Conservation (phyloP, 352 stramenopile species). For the Pythium sp. region DNA sequence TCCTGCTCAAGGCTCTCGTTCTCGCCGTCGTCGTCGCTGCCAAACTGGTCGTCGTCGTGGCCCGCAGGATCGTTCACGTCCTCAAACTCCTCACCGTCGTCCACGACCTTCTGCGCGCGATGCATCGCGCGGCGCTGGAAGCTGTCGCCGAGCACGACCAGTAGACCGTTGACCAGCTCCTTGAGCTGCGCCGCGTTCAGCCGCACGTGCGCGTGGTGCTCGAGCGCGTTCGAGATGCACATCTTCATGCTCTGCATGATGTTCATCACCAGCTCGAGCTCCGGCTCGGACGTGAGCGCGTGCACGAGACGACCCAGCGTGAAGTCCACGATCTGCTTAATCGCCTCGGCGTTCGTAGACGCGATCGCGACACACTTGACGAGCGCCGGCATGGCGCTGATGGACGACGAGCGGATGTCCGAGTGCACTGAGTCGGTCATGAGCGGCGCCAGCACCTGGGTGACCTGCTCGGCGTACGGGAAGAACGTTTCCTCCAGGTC, state of each 20-base stretch:
- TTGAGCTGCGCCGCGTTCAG: constrained; percentile 74
- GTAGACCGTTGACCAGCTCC: constrained; percentile 69
- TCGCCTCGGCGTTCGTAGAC: constrained; percentile 40
- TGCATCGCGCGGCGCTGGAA: constrained; percentile 74
- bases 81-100: constrained; percentile 20
- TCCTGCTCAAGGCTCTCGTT: constrained; percentile 64
- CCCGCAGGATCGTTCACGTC: not conserved
- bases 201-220: constrained; percentile 34
- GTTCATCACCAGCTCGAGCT: constrained; percentile 79
- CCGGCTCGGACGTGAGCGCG: constrained; percentile 75
- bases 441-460: constrained; percentile 73
- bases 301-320: constrained; percentile 72
- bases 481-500: constrained; percentile 86
- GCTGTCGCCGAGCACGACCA: constrained; percentile 75
- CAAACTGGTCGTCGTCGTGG: constrained; percentile 20
- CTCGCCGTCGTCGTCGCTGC: constrained; percentile 38
- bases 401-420: constrained; percentile 78
- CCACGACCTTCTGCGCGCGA: constrained; percentile 28
- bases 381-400: constrained; percentile 76
- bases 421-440: constrained; percentile 84
- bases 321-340: constrained; percentile 87
- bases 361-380: constrained; percentile 70
- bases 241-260: constrained; percentile 88
- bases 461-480: constrained; percentile 83
- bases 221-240: constrained; percentile 50